These are phyloP conservation scores for Simplicillium aogashimaense DNA, from an alignment of 2,329 filamentous ascomycete species.

Conservation along the genomic window DNA sequence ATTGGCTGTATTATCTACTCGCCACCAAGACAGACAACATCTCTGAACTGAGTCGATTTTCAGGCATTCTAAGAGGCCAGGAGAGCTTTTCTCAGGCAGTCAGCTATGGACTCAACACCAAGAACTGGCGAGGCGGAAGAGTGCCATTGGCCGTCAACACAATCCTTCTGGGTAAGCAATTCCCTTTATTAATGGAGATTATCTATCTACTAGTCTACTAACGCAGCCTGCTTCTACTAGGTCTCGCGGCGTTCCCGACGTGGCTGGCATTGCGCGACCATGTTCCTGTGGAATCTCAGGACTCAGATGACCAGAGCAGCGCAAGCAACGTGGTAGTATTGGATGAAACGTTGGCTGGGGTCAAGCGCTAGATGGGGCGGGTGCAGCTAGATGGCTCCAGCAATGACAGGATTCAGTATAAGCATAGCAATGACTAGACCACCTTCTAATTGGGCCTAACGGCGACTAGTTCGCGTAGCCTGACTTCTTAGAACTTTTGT, in stretches of 20 bases:
- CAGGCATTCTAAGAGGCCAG: constrained; percentile 27
- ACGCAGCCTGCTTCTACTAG: no score
- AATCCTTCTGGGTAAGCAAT: constrained; percentile 22
- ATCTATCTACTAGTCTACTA: no score
- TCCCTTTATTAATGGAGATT: not conserved
- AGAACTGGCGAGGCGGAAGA: constrained; percentile 24
- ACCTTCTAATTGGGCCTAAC: no score
- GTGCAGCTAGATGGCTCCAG: no score
- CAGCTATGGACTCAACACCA: constrained; percentile 27
- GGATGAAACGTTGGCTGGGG: no score
- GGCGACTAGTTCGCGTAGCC: no score
- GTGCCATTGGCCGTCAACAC: constrained; percentile 28
- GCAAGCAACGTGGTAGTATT: no score
- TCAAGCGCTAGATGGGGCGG: no score
- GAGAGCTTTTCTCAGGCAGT: constrained; percentile 30
- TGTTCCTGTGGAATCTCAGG: not conserved
- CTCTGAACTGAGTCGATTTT: constrained; percentile 34
- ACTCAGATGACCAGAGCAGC: no score
- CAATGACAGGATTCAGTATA: no score
- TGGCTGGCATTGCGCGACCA: not conserved
- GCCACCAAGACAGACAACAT: constrained; percentile 46
- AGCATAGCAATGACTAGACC: no score
- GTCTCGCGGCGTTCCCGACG: not conserved
- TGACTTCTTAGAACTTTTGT: no score
- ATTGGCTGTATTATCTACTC: constrained; percentile 46